phyloP scores from a whole-genome alignment of 2,329 filamentous ascomycete genomes.

The Rachicladosporium sp. region DNA sequence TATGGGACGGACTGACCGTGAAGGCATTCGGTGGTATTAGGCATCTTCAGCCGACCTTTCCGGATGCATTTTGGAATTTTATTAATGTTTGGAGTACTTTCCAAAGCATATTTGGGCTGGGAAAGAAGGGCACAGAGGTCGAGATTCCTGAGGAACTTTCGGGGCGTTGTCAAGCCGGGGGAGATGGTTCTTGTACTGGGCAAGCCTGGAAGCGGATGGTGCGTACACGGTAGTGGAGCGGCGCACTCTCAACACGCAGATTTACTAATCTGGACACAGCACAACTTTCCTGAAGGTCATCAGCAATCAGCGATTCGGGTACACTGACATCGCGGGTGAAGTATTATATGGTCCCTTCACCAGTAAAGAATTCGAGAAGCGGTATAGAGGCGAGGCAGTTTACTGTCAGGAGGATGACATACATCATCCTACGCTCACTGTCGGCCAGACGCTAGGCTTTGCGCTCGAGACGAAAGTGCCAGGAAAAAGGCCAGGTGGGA shows the following conservation, averaged over 20 bases:
- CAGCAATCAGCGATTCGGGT: constrained; percentile 44
- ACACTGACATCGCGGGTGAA: constrained; percentile 53
- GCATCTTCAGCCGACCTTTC: constrained; percentile 48
- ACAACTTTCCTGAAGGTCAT: constrained; percentile 44
- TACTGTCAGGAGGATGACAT: constrained; percentile 83
- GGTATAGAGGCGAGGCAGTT: constrained; percentile 68
- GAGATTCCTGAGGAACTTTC: constrained; percentile 67
- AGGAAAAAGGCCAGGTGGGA: constrained; percentile 61
- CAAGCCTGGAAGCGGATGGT: constrained; percentile 50
- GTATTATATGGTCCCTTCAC: constrained; percentile 67
- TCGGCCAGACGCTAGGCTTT: constrained; percentile 76
- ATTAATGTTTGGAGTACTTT: constrained; percentile 54
- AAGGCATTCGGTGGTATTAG: constrained; percentile 49
- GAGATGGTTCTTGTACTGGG: constrained; percentile 84
- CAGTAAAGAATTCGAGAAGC: constrained; percentile 53
- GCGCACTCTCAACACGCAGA: too few species aligned
- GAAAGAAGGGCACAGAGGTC: constrained; percentile 56
- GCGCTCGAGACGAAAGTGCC: constrained; percentile 77
- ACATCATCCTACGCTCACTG: constrained; percentile 73
- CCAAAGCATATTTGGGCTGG: constrained; percentile 50
- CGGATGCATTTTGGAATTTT: constrained; percentile 50
- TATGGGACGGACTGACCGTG: constrained; percentile 53
- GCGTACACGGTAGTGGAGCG: too few species aligned
- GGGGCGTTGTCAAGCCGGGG: constrained; percentile 55
- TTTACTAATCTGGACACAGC: too few species aligned